Conservation (phyloP, 2,329 filamentous ascomycete genomes). For the Cladorrhinum sp. region DNA sequence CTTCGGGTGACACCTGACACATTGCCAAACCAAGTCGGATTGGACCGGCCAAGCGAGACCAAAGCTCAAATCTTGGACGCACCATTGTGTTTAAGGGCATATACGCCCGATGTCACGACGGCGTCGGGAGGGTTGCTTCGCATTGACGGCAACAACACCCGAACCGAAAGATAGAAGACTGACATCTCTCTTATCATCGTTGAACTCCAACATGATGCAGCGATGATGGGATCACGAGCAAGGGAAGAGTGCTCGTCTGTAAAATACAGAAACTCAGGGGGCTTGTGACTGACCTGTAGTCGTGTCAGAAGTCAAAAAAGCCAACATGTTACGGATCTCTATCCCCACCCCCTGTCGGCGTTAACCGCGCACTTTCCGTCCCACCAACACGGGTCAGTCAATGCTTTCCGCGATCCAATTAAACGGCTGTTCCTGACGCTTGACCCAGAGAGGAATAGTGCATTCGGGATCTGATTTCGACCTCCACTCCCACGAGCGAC, state of each 20-base stretch:
- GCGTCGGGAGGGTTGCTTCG: constrained; percentile 2
- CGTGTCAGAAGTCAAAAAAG: constrained; percentile 10
- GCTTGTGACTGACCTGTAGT: background rate
- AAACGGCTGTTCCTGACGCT: constrained; percentile 39
- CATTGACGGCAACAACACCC: background rate
- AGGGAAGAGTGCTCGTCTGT: too few relatives aligned
- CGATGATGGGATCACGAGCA: too few relatives aligned
- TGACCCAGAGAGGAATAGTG: constrained; percentile 27
- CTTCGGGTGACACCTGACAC: background rate
- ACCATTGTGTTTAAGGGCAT: background rate
- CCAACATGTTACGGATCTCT: background rate
- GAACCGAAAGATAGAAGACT: background rate
- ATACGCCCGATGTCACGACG: constrained; percentile 7
- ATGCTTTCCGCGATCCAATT: constrained; percentile 40
- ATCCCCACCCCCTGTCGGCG: constrained; percentile 9
- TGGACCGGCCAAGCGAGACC: constrained; percentile 6
- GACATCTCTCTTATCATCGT: too few relatives aligned
- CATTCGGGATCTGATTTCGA: constrained; percentile 13
- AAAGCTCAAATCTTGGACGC: background rate
- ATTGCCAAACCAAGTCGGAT: background rate
- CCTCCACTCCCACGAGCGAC: constrained; percentile 12
- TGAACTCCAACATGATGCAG: background rate
- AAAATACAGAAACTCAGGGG: background rate
- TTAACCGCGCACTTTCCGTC: constrained; percentile 15
- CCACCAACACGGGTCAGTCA: constrained; percentile 32